Percentiles rank a stretch among this genome's conserved stretches.
These are phyloP conservation scores for Rhodotorula sp. DNA, from an alignment of 1,284 basidiomycete species.

Conservation along the genomic window DNA sequence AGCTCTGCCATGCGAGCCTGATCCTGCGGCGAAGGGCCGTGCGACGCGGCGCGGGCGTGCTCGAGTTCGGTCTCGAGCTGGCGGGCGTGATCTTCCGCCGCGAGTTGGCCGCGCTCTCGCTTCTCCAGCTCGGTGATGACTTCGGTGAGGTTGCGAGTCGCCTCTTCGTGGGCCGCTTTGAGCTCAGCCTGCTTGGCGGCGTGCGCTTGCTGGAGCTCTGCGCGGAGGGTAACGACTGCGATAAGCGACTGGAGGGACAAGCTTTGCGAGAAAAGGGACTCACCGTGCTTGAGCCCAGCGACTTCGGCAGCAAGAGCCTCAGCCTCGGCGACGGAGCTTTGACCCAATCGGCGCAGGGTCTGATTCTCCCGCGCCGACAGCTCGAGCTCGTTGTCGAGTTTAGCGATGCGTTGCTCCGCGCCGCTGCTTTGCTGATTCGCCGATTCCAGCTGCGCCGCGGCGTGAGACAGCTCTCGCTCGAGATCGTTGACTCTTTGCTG, in stretches of 20 bases:
- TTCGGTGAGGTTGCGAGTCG: constrained; percentile 13
- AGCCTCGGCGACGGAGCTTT: constrained; percentile 22
- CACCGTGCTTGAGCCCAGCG: constrained; percentile 7
- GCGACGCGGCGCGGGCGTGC: background rate
- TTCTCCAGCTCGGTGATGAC: constrained; percentile 10
- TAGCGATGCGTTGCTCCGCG: background rate
- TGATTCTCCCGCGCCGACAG: constrained; percentile 29
- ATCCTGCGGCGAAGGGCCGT: background rate
- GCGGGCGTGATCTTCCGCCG: constrained; percentile 12
- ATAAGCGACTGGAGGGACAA: background rate
- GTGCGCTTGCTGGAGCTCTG: constrained; percentile 1
- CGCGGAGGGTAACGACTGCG: background rate
- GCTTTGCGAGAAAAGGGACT: background rate
- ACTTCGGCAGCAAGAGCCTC: constrained; percentile 13
- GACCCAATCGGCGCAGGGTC: constrained; percentile 26
- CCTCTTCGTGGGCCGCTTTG: background rate
- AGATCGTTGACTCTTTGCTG: constrained; percentile 12
- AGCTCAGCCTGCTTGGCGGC: background rate
- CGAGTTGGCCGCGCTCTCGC: constrained; percentile 18
- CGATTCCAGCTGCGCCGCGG: background rate
- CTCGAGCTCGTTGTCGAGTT: constrained; percentile 16
- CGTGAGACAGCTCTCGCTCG: constrained; percentile 19
- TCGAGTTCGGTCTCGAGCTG: background rate
- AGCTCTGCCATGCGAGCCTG: constrained; percentile 25
- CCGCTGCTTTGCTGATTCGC: background rate